Evolutionary conservation across 257 asterid genomes (phyloP), one percentile per base, ranked within the genome.

Genomic region (Plantago ovata): DNA sequence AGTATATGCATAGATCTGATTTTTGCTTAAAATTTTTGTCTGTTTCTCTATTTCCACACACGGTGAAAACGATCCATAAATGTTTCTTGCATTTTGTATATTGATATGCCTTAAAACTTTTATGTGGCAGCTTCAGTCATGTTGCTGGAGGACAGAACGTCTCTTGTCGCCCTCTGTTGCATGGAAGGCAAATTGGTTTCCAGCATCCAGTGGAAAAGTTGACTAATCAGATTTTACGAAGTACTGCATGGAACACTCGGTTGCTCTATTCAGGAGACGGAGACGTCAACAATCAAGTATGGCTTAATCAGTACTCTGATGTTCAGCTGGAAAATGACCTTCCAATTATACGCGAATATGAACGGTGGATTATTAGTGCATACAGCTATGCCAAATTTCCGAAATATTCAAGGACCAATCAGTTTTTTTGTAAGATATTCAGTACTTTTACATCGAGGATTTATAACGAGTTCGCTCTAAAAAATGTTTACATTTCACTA

Each of bases 111-210:
- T 40, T 61, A 13, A 36, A 45, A n/a, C n/a, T 41, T 55, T 54
- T 14, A 51, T 62, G 64, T 72, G 69, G 67, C 94, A 88, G 98
- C 90, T 92, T 72, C 81, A 70, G 45, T 70, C 88, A 11, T 66
- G 69, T 0, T 93, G 95, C 49, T 92, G 98, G 98, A 88, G 81
- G 78, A 82, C 96, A 1, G 95, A 88, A 57, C 94, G 95, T 12
- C 93, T 92, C 46, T 65, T 85, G 41, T 77, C 96, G 15, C 87
- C 95, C 36, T 79, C 96, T 1, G 79, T 92, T 48, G 79, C 78
- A 51, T 92, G 98, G 98, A 88, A 84, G 79, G 98, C 98, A 23
- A 81, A 68, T 52, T 88, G 98, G 98, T 57, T 69, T 53, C 45
- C 45, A 44, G 62, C 94, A 41, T 72, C 81, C 3, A 81, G 65